Evolutionary conservation across 2,329 filamentous ascomycete genomes (phyloP), one percentile per base, ranked within the genome.

Genomic region (Didymella keratinophila): DNA sequence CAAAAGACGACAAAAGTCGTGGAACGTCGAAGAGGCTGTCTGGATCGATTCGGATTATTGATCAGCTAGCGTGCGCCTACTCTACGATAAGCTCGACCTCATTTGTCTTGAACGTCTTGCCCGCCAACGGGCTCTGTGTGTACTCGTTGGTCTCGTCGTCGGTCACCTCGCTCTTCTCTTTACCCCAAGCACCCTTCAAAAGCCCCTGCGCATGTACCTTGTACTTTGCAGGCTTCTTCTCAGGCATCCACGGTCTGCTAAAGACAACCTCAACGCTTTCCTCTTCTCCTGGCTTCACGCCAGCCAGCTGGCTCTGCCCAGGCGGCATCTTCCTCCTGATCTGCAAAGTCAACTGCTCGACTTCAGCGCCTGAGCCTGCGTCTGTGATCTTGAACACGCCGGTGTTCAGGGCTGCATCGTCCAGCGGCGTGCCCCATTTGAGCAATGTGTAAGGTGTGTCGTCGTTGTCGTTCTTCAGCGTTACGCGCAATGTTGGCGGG

Each of bases 351-450:
- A 71, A 60, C 4, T 72, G 73, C 37, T 68, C 46, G 7, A 79
- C 58, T 34, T 70, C 66, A 4, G 72, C 55, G 0, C 69, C 72
- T 4, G 68, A 71, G 0, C 64, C 64, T 16, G 56, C 62, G 46
- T 78, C 62, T 6, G 61, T 57, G 23, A 79, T 65, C 14, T 60
- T 71, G 58, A 80, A 76, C 4, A 79, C 68, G 16, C 78, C 78
- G 3, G 76, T 72, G 20, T 76, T 76, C 18, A 76, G 54, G 10
- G 76, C 76, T 34, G 72, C 64, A 2, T 69, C 58, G 55, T 80
- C 78, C 41, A 80, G 65, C 5, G 78, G 78, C 1, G 77, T 77
- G 45, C 74, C 71, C 78, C 78, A 80, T 61, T 70, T 75, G 23
- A 78, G 64, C 8, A 80, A 49, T 0, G 78, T 77, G 55, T 76